Evolutionary conservation across 208 protist genomes (phyloP), one percentile per base, ranked within the genome.

Genomic region (Acanthamoeba lenticulata): DNA sequence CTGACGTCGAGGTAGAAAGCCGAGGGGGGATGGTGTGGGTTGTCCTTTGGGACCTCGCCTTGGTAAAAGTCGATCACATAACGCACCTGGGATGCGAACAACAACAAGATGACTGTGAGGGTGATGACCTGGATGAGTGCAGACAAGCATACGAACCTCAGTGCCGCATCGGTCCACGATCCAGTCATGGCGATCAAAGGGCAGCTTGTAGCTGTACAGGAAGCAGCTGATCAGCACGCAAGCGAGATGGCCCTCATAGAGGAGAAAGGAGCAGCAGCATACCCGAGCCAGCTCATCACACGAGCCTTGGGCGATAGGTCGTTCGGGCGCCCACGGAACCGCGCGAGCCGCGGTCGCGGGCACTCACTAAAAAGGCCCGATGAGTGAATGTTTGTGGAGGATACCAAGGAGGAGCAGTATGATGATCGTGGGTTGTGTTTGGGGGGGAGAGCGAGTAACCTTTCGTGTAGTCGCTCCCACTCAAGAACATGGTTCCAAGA

Each of bases 141-240:
- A 15, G 45, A 52, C 45, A 52, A 52, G 45, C 13, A 5, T 6
- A 69, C 94, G 38, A 7, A 96, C 94, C 69, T 96, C 69, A 42
- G 65, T 97, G 11, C 95, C 96, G 92, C 95, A 96, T 24, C 96
- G 60, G 91, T 97, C 96, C 29, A 97, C 88, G 34, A 94, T 95
- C 96, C 96, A 97, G 62, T 97, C 96, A 81, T 97, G 96, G 38
- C 96, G 94, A 74, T 97, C 96, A 85, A 97, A 97, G 32, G 96
- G 96, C 36, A 69, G 52, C 44, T 93, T 95, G 60, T 69, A 79
- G 21, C 44, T 45, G 40, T 27, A 1, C 3, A 36, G 27, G 0
- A 1, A 32, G 62, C n/a, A n/a, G n/a, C n/a, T n/a, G n/a, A n/a
- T n/a, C n/a, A n/a, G n/a, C n/a, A n/a, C n/a, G n/a, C n/a, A n/a